Evolutionary conservation across 2,329 filamentous ascomycete species (phyloP), one percentile per base, ranked within the genome.

Genomic region (Herpomyces periplanetae): DNA sequence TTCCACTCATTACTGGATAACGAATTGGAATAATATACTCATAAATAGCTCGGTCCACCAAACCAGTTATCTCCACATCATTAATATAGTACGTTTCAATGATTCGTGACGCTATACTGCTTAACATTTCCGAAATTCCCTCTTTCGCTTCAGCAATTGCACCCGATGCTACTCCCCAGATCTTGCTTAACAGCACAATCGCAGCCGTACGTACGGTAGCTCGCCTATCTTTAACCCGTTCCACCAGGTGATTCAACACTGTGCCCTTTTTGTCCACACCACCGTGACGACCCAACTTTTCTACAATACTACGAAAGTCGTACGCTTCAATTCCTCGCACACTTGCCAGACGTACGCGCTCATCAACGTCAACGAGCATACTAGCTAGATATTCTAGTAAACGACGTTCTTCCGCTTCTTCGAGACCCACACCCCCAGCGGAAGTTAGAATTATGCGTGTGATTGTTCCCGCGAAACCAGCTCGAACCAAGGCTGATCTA

Each of bases 91-190:
- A 73, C 0, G 63, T 61, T 31, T 71, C 69, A 25, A 88, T 56
- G 17, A 96, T 69, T 25, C 57, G 62, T 1, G 63, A 63, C 2
- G 80, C 75, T 15, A 84, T 69, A 10, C 60, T 60, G 4, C 60
- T 62, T 6, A 96, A 44, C n/a, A 75, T 51, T 5, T 54, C 44
- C 6, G 50, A 51, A 9, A 85, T 61, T 8, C 49, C 44, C 28
- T 87, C 68, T 29, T 75, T 63, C 7, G 66, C 68, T 20, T 62
- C 55, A 10, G 66, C 58, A 28, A 96, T 64, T 30, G 87, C 73
- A 8, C 69, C 66, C 8, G 61, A 56, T 6, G 68, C 75, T 8
- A 84, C 73, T n/a, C 68, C 73, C 80, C 80, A 96, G 11, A 91
- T 58, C 25, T 60, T 66, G 5, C 56, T 66, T 1, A 91, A 44